A percentile compares a stretch with the other conserved stretches of the same genome.
Evolutionary conservation across 2,329 filamentous ascomycete genomes (phyloP).

Genomic region (Sclerotinia minor): DNA sequence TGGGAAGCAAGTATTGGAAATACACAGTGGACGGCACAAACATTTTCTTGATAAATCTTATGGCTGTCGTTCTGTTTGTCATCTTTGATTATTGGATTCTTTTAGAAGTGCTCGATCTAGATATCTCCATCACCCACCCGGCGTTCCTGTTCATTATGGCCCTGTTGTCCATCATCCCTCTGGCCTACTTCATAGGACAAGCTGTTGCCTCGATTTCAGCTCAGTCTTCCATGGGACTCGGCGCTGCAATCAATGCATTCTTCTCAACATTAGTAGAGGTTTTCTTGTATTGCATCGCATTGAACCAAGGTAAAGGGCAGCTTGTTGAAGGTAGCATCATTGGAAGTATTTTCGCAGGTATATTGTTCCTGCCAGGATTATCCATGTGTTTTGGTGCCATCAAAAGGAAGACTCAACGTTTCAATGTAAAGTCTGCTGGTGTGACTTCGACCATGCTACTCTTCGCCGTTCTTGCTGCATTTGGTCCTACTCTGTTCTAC

Average conservation of each 20-base stretch:
- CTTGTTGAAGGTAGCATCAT: constrained; percentile 97
- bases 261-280: constrained; percentile 98
- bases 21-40: constrained; percentile 98
- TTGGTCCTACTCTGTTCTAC: constrained; percentile 95
- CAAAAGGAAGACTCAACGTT: constrained; percentile 96
- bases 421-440: constrained; percentile 94
- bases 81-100: constrained; percentile 91
- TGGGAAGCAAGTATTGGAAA: constrained; percentile 96
- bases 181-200: constrained; percentile 98
- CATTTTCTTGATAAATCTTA: constrained; percentile 97
- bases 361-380: constrained; percentile 88
- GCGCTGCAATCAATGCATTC: constrained; percentile 95
- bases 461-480: constrained; percentile 92
- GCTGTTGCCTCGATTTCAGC: constrained; percentile 98
- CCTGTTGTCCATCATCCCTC: constrained; percentile 87
- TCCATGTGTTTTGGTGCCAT: constrained; percentile 99
- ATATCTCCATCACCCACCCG: constrained; percentile 72
- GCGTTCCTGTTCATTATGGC: constrained; percentile 84
- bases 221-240: constrained; percentile 96
- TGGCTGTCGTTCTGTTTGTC: constrained; percentile 89
- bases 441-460: constrained; percentile 98
- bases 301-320: constrained; percentile 87
- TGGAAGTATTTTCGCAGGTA: constrained; percentile 95
- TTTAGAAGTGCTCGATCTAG: constrained; percentile 63
- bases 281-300: constrained; percentile 92